Percentiles rank a stretch among this genome's conserved stretches.
Evolutionary conservation across 768 basidiomycete genomes (phyloP).

Genomic region (Mycena rebaudengoi): DNA sequence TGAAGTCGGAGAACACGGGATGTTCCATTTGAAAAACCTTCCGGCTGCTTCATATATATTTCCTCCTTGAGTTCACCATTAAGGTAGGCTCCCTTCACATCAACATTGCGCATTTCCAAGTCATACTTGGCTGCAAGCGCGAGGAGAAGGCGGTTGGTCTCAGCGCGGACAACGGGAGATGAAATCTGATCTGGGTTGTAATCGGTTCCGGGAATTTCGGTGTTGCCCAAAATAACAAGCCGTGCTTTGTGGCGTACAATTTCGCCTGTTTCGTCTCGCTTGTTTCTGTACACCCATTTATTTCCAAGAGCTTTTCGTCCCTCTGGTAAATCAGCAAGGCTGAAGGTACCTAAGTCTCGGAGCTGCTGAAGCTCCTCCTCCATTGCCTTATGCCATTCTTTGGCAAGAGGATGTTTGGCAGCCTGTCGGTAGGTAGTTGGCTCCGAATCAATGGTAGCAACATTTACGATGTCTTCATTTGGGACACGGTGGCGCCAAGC

Average conservation of each 20-base stretch:
- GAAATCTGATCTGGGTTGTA: conserved; percentile 36
- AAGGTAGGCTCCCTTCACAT: too few species aligned
- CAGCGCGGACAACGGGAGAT: conserved; percentile 39
- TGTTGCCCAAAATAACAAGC: too few species aligned
- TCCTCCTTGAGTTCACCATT: too few species aligned
- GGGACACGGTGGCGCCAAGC: neutral
- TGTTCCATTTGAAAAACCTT: conserved; percentile 30
- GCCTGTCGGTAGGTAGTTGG: neutral
- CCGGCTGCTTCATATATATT: conserved; percentile 41
- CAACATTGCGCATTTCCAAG: neutral
- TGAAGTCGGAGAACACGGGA: conserved; percentile 24
- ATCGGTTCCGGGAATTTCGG: too few species aligned
- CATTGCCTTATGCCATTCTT: conserved; percentile 19
- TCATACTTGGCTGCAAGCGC: neutral
- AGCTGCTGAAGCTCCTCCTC: conserved; percentile 17
- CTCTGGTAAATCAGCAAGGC: conserved; percentile 31
- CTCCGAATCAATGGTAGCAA: neutral
- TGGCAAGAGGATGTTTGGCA: conserved; percentile 3
- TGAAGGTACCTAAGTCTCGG: conserved; percentile 26
- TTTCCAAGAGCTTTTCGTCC: conserved; percentile 33
- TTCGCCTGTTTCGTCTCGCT: conserved; percentile 37
- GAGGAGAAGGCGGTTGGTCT: conserved; percentile 28
- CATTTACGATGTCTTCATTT: neutral
- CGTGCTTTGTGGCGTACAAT: conserved; percentile 36
- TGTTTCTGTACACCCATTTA: conserved; percentile 38